phyloP scores from a whole-genome alignment of 768 basidiomycete genomes.

The Paxillus involutus region DNA sequence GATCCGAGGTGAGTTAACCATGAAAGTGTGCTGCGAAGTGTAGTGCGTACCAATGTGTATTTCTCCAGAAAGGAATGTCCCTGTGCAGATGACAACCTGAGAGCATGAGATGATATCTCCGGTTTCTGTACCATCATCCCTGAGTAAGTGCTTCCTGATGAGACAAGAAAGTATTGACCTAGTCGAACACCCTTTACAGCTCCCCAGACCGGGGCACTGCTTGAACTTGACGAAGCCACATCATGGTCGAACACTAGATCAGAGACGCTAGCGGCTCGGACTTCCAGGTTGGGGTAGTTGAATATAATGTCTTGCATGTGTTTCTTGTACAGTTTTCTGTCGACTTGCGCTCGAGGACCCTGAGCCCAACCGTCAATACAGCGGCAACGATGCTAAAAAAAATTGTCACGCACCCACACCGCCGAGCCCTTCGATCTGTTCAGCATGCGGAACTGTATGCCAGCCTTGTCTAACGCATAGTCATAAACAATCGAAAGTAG shows the following conservation, averaged over 20 bases:
- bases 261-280: conserved; percentile 74
- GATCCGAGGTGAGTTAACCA: background rate
- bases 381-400: too few species aligned
- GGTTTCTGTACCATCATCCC: conserved; percentile 45
- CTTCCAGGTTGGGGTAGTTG: conserved; percentile 66
- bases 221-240: conserved; percentile 22
- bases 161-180: conserved; percentile 38
- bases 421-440: conserved; percentile 87
- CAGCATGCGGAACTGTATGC: conserved; percentile 85
- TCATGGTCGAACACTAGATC: conserved; percentile 68
- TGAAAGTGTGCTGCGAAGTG: background rate
- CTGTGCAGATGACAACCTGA: conserved; percentile 86
- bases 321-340: conserved; percentile 78
- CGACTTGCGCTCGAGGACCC: conserved; percentile 90
- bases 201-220: conserved; percentile 42
- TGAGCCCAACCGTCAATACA: conserved; percentile 25
- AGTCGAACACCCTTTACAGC: conserved; percentile 65
- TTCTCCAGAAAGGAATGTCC: conserved; percentile 89
- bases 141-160: background rate
- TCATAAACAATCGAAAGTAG: background rate
- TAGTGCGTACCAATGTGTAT: conserved; percentile 73
- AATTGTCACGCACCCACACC: conserved; percentile 68
- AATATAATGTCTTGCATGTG: conserved; percentile 74
- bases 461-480: conserved; percentile 68
- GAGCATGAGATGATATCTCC: conserved; percentile 76